Base-by-base conservation (phyloP, 1,284 basidiomycete species). In the Leccinum griseonigrum region DNA sequence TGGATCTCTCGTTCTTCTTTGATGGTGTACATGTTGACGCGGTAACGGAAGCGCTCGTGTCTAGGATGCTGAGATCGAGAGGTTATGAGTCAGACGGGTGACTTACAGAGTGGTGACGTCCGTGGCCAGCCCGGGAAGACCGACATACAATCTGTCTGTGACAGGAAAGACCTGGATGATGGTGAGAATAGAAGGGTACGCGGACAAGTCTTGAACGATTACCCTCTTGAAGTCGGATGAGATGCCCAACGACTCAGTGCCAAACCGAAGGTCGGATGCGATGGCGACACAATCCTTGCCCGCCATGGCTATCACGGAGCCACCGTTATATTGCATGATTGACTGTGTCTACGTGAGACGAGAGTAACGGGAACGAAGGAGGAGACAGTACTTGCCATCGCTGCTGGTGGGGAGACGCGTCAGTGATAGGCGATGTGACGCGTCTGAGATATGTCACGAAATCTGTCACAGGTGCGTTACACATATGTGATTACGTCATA, bases 201-300 rank as follows among this genome's bases (percentile, higher is more conserved):
- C 16, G n/a, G 29, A n/a, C 14, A 53, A 28, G 8, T 11, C 58
- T 46, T 6, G 34, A 32, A 67, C 78, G 56, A 56, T 53, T 63
- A 94, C 95, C 87, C 95, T 98, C 77, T 98, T 92, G 74, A 97
- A 98, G 79, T 98, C 92, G 65, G 89, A 88, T 6, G 96, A 91
- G 57, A 99, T 87, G 50, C 93, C 91, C 69, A 97, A 78, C 11
- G 92, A 87, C 75, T 97, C 92, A 70, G 92, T 92, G 64, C 97
- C 97, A 63, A 99, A 81, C 66, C 97, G 87, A 68, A 98, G 77
- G 79, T 99, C 97, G 58, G 90, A 95, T 36, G 97, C 97, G 78
- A 99, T 99, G 61, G 97, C 97, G 62, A 99, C 97, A 76, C 97
- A 99, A 73, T 96, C 93, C 81, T 98, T 98, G 66, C 97, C 97